phyloP scores from a whole-genome alignment of 805 yeast genomes.

The Kregervanrija pseudodelftensis region DNA sequence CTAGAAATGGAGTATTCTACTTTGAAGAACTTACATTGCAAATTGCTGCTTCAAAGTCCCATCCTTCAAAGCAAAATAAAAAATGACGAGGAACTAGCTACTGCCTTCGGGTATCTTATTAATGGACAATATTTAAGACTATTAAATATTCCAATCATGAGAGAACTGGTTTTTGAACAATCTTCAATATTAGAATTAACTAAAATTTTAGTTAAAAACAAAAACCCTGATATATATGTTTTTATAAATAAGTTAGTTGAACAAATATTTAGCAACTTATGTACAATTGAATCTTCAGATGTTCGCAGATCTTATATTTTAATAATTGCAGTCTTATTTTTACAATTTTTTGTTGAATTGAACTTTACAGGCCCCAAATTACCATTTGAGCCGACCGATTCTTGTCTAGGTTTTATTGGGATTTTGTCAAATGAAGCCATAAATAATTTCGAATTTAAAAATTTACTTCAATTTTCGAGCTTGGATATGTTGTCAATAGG shows the following conservation, averaged over 20 bases:
- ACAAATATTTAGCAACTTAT: constrained; percentile 4
- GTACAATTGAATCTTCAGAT: constrained; percentile 2
- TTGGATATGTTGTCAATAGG: constrained; percentile 15
- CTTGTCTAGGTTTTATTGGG: constrained; percentile 9
- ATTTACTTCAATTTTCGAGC: constrained; percentile 2
- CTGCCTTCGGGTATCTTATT: constrained; percentile 7
- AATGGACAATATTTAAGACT: constrained; percentile 25
- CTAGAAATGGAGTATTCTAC: no score
- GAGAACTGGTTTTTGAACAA: constrained; percentile 12
- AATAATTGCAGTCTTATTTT: constrained; percentile 46
- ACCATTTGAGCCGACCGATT: constrained; percentile 22
- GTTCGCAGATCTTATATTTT: constrained; percentile 21
- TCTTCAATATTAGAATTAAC: constrained; percentile 2
- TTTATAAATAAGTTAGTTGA: constrained; percentile 2
- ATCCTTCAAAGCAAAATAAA: no score
- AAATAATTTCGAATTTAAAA: constrained; percentile 16
- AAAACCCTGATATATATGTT: not conserved
- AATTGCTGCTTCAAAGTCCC: no score
- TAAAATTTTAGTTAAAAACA: not conserved
- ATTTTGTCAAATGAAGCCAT: constrained; percentile 17
- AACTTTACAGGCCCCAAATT: constrained; percentile 81
- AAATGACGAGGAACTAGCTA: not conserved
- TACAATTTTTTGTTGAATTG: constrained; percentile 65
- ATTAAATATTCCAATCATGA: constrained; percentile 5
- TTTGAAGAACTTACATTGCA: no score